Evolutionary conservation across 1,284 basidiomycete species (phyloP), one percentile per base, ranked within the genome.

Genomic region (Omphalotus olearius): DNA sequence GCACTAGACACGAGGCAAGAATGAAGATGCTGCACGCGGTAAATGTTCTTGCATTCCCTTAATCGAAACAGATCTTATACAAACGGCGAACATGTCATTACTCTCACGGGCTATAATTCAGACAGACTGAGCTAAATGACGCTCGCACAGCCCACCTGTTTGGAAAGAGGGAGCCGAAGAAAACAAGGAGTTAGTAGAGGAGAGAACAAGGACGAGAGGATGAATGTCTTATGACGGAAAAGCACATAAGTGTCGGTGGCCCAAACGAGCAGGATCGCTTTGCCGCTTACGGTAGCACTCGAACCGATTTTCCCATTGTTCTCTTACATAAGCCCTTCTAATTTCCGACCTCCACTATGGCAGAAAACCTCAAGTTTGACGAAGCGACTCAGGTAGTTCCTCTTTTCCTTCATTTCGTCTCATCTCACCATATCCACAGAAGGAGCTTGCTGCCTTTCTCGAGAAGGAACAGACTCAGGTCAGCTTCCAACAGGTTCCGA

Each of bases 381-480:
- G 88, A 89, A 60, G 76, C 83, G 11, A 83, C 88, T 20, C 84
- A 86, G 73, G 89, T 88, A 53, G 67, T 17, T n/a, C 18, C 37
- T 52, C 20, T 16, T 20, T 14, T 40, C 20, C 39, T 35, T 33
- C 2, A 16, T 46, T 23, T 45, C 3, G 18, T 46, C 20, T 54
- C 17, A 37, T 49, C 52, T 17, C 6, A 50, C 38, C 42, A 20
- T 39, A 40, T 39, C 52, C 30, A 25, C 62, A 94, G 92, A 89
- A 87, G 71, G 95, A 98, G 69, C 82, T 98, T 52, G 74, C 83
- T 50, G 67, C 75, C 28, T 96, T 95, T 72, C 72, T 98, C 54
- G 91, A 94, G 62, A 82, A 84, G 58, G 89, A 97, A 69, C 93
- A 96, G 69, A 83, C 88, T 7, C 88, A 92, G 72, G 88, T 91